These are phyloP conservation scores for Mucor indicus DNA, from an alignment of 371 early-diverging fungal species.

Conservation along the genomic window DNA sequence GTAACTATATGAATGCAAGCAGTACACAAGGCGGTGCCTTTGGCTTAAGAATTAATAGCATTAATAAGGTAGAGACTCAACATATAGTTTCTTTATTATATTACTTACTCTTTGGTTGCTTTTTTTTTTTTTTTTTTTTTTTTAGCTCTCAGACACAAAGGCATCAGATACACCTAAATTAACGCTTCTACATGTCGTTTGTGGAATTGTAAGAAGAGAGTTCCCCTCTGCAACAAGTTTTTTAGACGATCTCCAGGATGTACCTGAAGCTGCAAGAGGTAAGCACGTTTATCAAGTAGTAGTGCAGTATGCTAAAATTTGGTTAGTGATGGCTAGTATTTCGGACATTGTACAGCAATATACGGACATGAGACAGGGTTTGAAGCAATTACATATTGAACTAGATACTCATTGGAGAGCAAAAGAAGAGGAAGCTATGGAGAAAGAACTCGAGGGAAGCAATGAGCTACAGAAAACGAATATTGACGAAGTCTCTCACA, in stretches of 20 bases:
- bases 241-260: constrained; percentile 38
- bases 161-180: constrained; percentile 35
- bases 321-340: constrained; percentile 26
- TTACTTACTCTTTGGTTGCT: background rate
- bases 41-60: constrained; percentile 51
- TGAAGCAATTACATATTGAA: constrained; percentile 19
- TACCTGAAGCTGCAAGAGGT: constrained; percentile 39
- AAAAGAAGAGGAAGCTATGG: background rate
- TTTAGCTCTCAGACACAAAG: constrained; percentile 52
- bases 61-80: constrained; percentile 43
- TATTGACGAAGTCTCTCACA: background rate
- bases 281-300: background rate
- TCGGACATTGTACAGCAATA: constrained; percentile 30
- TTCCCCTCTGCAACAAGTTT: constrained; percentile 45
- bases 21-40: constrained; percentile 59
- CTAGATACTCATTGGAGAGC: constrained; percentile 18
- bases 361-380: constrained; percentile 26
- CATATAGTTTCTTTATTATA: too few relatives aligned
- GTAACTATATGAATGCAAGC: constrained; percentile 62
- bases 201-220: constrained; percentile 42
- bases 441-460: background rate
- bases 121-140: background rate
- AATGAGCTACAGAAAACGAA: background rate
- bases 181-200: constrained; percentile 48
- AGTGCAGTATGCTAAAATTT: background rate